Evolutionary conservation across 345 rosid species (phyloP).

Genomic region (Lagerstroemia speciosa): DNA sequence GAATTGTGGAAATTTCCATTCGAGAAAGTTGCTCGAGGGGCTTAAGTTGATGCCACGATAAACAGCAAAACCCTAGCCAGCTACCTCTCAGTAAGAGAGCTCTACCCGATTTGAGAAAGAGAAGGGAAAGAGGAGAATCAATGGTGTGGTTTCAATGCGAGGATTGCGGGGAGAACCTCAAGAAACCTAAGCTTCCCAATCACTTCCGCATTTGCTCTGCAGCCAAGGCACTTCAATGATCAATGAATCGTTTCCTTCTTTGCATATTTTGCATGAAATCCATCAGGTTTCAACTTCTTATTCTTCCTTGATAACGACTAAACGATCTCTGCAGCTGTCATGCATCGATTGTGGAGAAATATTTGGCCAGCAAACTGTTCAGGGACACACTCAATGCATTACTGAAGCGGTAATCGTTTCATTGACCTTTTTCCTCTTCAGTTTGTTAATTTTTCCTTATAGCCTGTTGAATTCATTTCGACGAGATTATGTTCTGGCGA

Average conservation of each 20-base stretch:
- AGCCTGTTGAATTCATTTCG: background rate
- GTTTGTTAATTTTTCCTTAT: background rate
- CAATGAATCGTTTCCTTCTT: background rate
- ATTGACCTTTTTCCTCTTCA: background rate
- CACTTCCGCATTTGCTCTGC: constrained; percentile 88
- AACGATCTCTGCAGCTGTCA: constrained; percentile 42
- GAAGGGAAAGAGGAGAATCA: background rate
- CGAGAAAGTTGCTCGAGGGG: too few relatives aligned
- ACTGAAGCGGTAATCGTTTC: constrained; percentile 64
- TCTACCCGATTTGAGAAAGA: too few relatives aligned
- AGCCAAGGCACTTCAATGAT: constrained; percentile 31
- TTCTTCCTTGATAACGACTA: background rate
- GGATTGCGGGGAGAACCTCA: constrained; percentile 83
- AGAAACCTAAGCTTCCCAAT: constrained; percentile 80
- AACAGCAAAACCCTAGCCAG: too few relatives aligned
- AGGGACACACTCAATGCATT: constrained; percentile 80
- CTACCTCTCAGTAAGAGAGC: too few relatives aligned
- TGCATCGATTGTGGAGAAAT: constrained; percentile 87
- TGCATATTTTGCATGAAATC: background rate
- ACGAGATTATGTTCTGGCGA: background rate
- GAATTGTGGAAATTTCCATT: too few relatives aligned
- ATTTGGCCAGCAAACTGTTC: constrained; percentile 70
- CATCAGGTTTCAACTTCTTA: background rate
- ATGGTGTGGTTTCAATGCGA: constrained; percentile 99
- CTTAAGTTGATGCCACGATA: too few relatives aligned